Percentiles rank a stretch among this genome's conserved stretches.
phyloP scores from a whole-genome alignment of 495 filamentous ascomycete genomes.

The Alectoria sarmentosa region DNA sequence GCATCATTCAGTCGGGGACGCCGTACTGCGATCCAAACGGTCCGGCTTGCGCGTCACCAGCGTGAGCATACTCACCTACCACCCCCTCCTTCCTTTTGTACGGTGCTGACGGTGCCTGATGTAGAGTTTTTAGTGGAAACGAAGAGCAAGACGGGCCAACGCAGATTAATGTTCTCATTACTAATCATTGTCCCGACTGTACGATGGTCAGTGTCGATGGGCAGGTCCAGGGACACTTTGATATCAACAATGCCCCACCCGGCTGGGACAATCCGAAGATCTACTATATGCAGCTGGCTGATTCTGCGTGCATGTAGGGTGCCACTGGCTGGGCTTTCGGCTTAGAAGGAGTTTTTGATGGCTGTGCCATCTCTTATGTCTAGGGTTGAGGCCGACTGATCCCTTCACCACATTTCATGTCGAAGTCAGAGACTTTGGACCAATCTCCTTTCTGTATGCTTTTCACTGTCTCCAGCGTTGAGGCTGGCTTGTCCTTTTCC shows the following conservation, averaged over 20 bases:
- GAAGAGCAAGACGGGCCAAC: constrained; percentile 8
- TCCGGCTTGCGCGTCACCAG: constrained; percentile 9
- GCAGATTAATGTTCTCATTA: constrained; percentile 20
- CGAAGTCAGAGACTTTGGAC: not conserved
- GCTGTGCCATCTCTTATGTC: not conserved
- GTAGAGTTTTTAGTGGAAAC: constrained; percentile 5
- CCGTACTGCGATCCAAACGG: constrained; percentile 19
- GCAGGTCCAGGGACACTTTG: constrained; percentile 17
- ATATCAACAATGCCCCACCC: constrained; percentile 13
- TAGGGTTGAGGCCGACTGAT: not conserved
- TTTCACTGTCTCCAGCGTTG: no score
- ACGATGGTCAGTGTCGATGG: not conserved
- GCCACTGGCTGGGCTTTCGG: not conserved
- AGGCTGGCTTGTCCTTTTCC: no score
- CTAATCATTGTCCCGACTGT: constrained; percentile 22
- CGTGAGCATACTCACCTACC: not conserved
- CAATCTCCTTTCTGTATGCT: not conserved
- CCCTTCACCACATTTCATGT: no score
- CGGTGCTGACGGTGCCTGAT: not conserved
- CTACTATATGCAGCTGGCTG: constrained; percentile 17
- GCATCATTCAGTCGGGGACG: constrained; percentile 15
- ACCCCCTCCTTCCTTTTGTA: not conserved
- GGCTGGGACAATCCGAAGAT: constrained; percentile 21
- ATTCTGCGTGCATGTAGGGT: constrained; percentile 8
- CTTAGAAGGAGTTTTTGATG: not conserved